Evolutionary conservation across 495 filamentous ascomycete species (phyloP).

Genomic region (Penicillium roqueforti): DNA sequence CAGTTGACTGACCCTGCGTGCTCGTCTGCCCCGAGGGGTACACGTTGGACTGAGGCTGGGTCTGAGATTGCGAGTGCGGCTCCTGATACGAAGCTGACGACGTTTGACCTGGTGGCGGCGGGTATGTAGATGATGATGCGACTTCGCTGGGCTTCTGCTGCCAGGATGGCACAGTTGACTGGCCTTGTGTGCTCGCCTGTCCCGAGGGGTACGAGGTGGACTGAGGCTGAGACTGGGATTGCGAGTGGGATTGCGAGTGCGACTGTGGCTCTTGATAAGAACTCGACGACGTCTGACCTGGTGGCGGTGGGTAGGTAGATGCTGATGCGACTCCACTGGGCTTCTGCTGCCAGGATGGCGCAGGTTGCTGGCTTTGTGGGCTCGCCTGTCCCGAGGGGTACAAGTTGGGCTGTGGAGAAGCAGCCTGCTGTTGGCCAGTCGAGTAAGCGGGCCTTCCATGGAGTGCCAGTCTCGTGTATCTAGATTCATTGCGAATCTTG

Average conservation of each 20-base stretch:
- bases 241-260: not conserved
- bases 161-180: constrained; percentile 5
- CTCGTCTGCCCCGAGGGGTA: constrained; percentile 17
- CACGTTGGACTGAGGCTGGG: constrained; percentile 11
- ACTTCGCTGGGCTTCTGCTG: constrained; percentile 13
- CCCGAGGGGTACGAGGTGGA: constrained; percentile 14
- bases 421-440: constrained; percentile 10
- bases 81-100: not conserved
- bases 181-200: constrained; percentile 11
- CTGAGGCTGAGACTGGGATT: no score
- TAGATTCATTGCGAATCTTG: constrained; percentile 53
- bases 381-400: constrained; percentile 17
- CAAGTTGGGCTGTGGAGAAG: constrained; percentile 18
- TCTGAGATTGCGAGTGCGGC: not conserved
- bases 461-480: constrained; percentile 55
- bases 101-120: constrained; percentile 8
- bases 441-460: constrained; percentile 31
- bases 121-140: constrained; percentile 2
- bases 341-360: constrained; percentile 11
- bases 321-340: constrained; percentile 10
- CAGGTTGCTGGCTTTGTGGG: constrained; percentile 6
- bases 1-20: constrained; percentile 6
- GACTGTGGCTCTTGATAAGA: not conserved
- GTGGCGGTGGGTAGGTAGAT: constrained; percentile 2
- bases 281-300: constrained; percentile 9